Percentiles rank a stretch among this genome's conserved stretches.
phyloP scores from a whole-genome alignment of 257 asterid genomes.

The Solanum acaule region DNA sequence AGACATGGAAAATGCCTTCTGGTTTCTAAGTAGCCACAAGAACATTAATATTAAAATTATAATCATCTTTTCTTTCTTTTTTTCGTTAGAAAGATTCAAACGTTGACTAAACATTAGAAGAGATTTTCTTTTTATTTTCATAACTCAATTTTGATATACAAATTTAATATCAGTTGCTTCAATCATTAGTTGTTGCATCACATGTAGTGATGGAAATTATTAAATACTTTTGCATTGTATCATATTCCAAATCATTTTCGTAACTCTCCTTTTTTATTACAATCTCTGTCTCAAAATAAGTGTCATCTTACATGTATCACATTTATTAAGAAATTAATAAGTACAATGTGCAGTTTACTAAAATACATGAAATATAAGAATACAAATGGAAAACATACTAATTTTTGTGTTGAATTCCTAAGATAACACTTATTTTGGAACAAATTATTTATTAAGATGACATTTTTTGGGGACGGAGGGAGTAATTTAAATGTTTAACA shows the following conservation, averaged over 20 bases:
- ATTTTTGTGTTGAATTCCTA: background rate
- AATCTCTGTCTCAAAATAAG: background rate
- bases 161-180: background rate
- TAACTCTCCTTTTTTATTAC: background rate
- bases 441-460: too few species aligned
- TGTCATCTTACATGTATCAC: background rate
- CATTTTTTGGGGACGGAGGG: background rate
- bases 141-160: background rate
- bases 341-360: too few species aligned
- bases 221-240: background rate
- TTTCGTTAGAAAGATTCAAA: background rate
- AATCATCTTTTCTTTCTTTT: background rate
- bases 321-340: too few species aligned
- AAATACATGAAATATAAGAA: background rate
- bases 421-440: background rate
- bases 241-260: background rate
- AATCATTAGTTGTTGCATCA: background rate
- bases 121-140: background rate
- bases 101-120: background rate
- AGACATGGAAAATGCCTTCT: background rate
- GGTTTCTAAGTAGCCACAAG: background rate
- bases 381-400: too few species aligned
- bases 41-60: background rate
- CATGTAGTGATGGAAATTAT: background rate
- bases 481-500: background rate